Conservation (phyloP, 2,329 filamentous ascomycete genomes). For the Aspergillus sp. region DNA sequence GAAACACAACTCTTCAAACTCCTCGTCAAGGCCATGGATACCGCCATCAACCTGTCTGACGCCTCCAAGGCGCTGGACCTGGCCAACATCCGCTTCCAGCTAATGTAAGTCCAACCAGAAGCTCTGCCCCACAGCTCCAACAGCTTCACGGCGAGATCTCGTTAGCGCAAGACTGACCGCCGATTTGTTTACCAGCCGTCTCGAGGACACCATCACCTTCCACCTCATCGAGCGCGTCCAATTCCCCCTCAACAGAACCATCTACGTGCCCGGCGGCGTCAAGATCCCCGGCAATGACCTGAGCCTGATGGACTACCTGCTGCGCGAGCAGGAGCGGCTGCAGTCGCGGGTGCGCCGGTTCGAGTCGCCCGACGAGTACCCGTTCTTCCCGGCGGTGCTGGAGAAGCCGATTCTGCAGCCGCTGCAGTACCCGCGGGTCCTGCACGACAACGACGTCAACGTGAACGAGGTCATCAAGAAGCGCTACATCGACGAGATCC, state of each 20-base stretch:
- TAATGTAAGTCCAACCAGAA: conserved; percentile 59
- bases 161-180: conserved; percentile 2
- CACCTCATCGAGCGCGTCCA: conserved; percentile 96
- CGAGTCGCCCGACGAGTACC: conserved; percentile 92
- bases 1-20: neutral
- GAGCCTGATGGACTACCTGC: conserved; percentile 89
- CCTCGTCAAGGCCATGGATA: conserved; percentile 58
- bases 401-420: conserved; percentile 76
- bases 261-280: conserved; percentile 76
- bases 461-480: conserved; percentile 80
- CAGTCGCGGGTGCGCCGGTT: conserved; percentile 92
- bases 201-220: conserved; percentile 97
- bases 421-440: conserved; percentile 75
- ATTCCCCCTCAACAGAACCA: conserved; percentile 81
- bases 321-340: conserved; percentile 77
- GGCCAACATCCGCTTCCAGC: conserved; percentile 81
- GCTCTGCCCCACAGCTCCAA: neutral
- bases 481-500: conserved; percentile 72
- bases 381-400: conserved; percentile 81
- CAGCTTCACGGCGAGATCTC: conserved; percentile 4
- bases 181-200: conserved; percentile 51
- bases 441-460: conserved; percentile 82
- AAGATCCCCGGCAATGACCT: conserved; percentile 62
- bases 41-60: conserved; percentile 79
- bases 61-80: conserved; percentile 78